A percentile compares a stretch with the other conserved stretches of the same genome.
These are phyloP conservation scores for Colletotrichum zoysiae DNA, from an alignment of 2,329 filamentous ascomycete genomes.

Conservation along the genomic window DNA sequence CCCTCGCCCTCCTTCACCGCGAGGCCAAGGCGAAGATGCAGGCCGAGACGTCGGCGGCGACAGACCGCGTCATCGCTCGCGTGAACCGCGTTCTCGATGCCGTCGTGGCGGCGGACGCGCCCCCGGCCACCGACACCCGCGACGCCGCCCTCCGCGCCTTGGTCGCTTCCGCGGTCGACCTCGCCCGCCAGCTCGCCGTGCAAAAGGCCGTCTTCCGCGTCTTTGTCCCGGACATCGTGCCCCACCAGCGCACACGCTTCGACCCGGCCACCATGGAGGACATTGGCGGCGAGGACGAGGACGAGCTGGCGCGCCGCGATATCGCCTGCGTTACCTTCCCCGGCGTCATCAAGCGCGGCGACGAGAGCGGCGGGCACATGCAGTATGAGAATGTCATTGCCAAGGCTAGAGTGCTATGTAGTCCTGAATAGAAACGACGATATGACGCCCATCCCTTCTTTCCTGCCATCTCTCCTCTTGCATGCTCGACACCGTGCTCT, in stretches of 20 bases:
- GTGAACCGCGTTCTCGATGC: constrained; percentile 64
- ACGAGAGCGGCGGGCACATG: constrained; percentile 72
- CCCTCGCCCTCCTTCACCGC: constrained; percentile 69
- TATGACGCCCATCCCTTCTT: background rate
- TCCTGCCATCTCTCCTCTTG: background rate
- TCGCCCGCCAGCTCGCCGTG: constrained; percentile 67
- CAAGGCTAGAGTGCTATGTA: constrained; percentile 75
- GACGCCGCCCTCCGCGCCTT: constrained; percentile 67
- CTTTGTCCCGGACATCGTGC: constrained; percentile 65
- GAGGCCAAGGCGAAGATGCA: constrained; percentile 62
- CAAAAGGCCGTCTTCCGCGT: constrained; percentile 71
- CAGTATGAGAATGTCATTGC: constrained; percentile 73
- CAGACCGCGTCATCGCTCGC: constrained; percentile 58
- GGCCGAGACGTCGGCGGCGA: constrained; percentile 57
- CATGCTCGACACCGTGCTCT: no score
- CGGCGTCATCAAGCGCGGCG: constrained; percentile 72
- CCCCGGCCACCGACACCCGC: constrained; percentile 54
- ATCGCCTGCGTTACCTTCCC: constrained; percentile 75
- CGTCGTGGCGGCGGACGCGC: constrained; percentile 59
- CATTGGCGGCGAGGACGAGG: constrained; percentile 72
- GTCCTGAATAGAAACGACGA: constrained; percentile 54
- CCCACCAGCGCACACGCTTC: constrained; percentile 68
- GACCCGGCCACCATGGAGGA: constrained; percentile 74
- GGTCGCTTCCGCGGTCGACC: constrained; percentile 65
- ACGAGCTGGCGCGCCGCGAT: constrained; percentile 63